A percentile compares a stretch with the other conserved stretches of the same genome.
Conservation (phyloP, 177 flowering plant genomes). For the Telopea speciosissima region DNA sequence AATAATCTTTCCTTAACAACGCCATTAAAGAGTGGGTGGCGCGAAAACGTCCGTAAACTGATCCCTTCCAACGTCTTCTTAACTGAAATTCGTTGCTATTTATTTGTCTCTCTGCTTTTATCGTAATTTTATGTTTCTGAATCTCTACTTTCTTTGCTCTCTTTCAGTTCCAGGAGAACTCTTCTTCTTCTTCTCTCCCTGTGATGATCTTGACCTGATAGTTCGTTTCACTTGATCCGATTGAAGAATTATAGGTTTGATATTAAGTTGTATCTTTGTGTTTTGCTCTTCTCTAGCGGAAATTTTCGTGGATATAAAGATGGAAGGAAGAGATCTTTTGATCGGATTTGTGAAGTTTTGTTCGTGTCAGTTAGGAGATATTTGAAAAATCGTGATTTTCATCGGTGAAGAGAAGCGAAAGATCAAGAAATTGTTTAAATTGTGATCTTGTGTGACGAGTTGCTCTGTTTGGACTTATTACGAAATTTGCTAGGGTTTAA, state of each 20-base stretch:
- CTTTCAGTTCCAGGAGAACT: too few relatives aligned
- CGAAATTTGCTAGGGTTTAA: not conserved
- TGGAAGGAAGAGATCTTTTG: too few relatives aligned
- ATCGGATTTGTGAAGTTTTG: too few relatives aligned
- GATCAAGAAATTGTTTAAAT: not conserved
- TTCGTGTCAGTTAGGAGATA: too few relatives aligned
- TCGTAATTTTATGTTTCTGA: not conserved
- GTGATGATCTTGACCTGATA: too few relatives aligned
- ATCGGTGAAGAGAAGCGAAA: not conserved
- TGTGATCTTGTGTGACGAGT: constrained; percentile 10
- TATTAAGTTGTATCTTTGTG: too few relatives aligned
- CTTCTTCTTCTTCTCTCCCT: too few relatives aligned
- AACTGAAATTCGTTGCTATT: constrained; percentile 11
- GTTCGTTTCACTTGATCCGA: too few relatives aligned
- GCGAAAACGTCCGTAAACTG: constrained; percentile 43
- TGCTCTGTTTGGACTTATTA: not conserved
- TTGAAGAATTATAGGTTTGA: too few relatives aligned
- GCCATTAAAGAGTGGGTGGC: constrained; percentile 31
- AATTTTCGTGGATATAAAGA: too few relatives aligned
- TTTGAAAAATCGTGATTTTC: not conserved
- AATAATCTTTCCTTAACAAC: too few relatives aligned
- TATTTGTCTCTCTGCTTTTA: constrained; percentile 5
- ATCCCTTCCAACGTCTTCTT: constrained; percentile 9
- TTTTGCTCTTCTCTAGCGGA: too few relatives aligned
- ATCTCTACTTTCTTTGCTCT: constrained; percentile 6